phyloP scores from a whole-genome alignment of 768 basidiomycete genomes.

The Tricholomella constricta region DNA sequence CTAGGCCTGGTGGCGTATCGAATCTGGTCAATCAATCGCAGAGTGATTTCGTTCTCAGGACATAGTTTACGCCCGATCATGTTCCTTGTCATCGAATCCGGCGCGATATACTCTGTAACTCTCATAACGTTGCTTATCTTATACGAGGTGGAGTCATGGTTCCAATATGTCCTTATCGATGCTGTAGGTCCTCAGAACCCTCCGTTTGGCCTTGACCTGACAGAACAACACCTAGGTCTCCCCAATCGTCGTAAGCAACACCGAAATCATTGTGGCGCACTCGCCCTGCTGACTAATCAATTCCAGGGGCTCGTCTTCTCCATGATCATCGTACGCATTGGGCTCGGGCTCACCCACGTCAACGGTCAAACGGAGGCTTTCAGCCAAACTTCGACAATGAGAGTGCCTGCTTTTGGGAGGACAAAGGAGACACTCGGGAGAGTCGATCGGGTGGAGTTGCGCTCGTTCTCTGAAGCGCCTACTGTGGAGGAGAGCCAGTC shows the following conservation, averaged over 20 bases:
- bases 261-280: neutral
- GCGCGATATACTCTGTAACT: slow-evolving; percentile 33
- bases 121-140: slow-evolving; percentile 34
- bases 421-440: neutral
- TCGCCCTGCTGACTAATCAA: too few species aligned
- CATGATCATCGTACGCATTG: slow-evolving; percentile 42
- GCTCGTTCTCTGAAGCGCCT: neutral
- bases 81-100: slow-evolving; percentile 38
- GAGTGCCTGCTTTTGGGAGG: neutral
- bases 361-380: slow-evolving; percentile 2
- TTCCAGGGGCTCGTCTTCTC: slow-evolving; percentile 36
- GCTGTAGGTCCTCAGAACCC: too few species aligned
- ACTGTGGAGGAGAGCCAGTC: neutral
- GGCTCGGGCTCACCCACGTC: slow-evolving; percentile 31
- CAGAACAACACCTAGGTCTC: slow-evolving; percentile 12
- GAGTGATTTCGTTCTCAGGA: slow-evolving; percentile 21
- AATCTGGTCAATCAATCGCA: slow-evolving; percentile 35
- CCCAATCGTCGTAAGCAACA: neutral
- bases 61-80: slow-evolving; percentile 32
- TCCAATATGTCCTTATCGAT: slow-evolving; percentile 39
- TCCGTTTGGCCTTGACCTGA: too few species aligned
- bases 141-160: slow-evolving; percentile 34
- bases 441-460: neutral
- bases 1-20: slow-evolving; percentile 33
- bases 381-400: neutral